A percentile compares a stretch with the other conserved stretches of the same genome.
Evolutionary conservation across 1,139 yeast species (phyloP).

Genomic region (Suhomyces bribrorum): DNA sequence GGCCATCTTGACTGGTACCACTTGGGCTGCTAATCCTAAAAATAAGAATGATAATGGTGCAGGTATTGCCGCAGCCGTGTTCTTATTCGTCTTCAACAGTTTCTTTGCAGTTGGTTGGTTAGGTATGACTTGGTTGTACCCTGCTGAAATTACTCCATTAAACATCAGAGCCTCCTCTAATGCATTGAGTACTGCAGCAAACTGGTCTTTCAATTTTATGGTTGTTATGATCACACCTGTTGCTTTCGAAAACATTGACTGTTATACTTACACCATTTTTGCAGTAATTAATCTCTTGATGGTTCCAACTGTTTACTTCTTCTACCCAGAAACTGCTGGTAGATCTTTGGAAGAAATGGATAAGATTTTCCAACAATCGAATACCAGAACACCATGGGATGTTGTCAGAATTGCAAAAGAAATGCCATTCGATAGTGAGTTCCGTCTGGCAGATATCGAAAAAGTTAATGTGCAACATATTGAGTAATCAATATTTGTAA

Average conservation of each 20-base stretch:
- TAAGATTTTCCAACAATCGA: conserved; percentile 50
- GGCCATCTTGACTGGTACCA: conserved; percentile 32
- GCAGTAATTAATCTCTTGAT: conserved; percentile 45
- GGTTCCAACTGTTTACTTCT: conserved; percentile 55
- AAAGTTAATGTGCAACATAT: conserved; percentile 4
- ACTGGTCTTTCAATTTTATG: conserved; percentile 38
- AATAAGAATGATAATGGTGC: conserved; percentile 9
- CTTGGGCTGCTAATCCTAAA: conserved; percentile 29
- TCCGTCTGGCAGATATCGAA: conserved; percentile 15
- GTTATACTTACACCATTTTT: conserved; percentile 35
- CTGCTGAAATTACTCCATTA: conserved; percentile 36
- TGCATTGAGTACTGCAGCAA: conserved; percentile 38
- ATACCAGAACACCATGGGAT: conserved; percentile 37
- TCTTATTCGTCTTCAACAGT: conserved; percentile 37
- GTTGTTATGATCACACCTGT: conserved; percentile 41
- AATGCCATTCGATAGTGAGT: conserved; percentile 32
- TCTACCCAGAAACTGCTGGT: conserved; percentile 63
- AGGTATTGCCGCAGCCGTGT: conserved; percentile 37
- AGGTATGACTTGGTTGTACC: conserved; percentile 27
- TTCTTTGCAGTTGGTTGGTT: conserved; percentile 36
- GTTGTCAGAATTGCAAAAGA: conserved; percentile 37
- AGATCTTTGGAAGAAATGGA: conserved; percentile 63
- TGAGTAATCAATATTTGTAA: no score
- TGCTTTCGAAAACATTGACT: conserved; percentile 31
- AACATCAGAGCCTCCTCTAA: conserved; percentile 37